Evolutionary conservation across 371 early-diverging fungal species (phyloP).

Genomic region (Mucor velutinosus): DNA sequence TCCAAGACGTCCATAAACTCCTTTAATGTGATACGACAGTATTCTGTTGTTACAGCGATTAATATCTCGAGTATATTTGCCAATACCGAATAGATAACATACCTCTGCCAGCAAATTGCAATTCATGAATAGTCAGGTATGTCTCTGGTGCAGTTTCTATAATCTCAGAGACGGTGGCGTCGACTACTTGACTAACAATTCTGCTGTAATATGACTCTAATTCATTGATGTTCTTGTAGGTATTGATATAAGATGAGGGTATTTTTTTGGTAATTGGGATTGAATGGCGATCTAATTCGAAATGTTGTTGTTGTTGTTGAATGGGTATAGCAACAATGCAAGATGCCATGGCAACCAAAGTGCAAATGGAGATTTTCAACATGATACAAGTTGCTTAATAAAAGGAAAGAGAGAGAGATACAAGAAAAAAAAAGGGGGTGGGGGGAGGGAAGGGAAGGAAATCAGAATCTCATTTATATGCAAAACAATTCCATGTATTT

Average conservation of each 20-base stretch:
- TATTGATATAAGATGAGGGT: constrained; percentile 1
- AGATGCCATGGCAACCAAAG: neutral
- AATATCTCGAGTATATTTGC: neutral
- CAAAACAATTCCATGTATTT: neutral
- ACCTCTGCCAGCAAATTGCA: constrained; percentile 23
- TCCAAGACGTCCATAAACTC: constrained; percentile 27
- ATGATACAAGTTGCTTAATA: neutral
- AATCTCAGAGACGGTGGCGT: constrained; percentile 11
- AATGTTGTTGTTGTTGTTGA: constrained; percentile 7
- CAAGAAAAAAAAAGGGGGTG: neutral
- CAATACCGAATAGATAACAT: neutral
- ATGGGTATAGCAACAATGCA: constrained; percentile 8
- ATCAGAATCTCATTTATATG: neutral
- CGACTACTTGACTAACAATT: constrained; percentile 9
- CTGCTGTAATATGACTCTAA: constrained; percentile 6
- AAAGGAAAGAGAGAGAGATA: neutral
- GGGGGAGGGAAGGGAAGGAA: neutral
- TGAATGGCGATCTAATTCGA: neutral
- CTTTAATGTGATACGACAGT: constrained; percentile 22
- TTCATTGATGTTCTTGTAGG: neutral
- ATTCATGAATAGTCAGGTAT: constrained; percentile 25
- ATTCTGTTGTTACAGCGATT: neutral
- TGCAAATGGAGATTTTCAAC: neutral
- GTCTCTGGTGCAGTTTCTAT: constrained; percentile 19
- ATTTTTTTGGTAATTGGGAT: neutral